Evolutionary conservation across 768 basidiomycete species (phyloP).

Genomic region (Calocybe gangraenosa): DNA sequence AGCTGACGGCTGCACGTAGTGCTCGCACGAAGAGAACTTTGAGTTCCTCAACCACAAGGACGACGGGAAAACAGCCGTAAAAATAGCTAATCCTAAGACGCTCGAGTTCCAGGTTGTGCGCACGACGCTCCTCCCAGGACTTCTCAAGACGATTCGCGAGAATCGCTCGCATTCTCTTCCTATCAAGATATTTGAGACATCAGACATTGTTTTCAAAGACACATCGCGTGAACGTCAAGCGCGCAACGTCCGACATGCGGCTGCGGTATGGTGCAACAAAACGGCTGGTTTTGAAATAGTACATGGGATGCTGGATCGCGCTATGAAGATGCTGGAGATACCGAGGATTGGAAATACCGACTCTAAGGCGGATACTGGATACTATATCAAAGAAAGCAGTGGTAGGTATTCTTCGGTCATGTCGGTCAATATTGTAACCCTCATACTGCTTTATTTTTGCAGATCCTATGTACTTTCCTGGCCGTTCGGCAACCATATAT

Average conservation of each 20-base stretch:
- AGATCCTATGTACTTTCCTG: conserved; percentile 96
- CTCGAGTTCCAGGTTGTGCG: conserved; percentile 98
- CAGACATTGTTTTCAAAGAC: conserved; percentile 93
- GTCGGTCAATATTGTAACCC: neutral
- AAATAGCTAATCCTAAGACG: conserved; percentile 96
- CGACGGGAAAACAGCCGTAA: conserved; percentile 76
- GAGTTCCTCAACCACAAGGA: conserved; percentile 86
- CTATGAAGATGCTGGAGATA: conserved; percentile 95
- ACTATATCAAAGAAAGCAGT: conserved; percentile 84
- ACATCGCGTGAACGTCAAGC: conserved; percentile 70
- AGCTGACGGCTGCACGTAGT: conserved; percentile 42
- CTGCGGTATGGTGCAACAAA: conserved; percentile 94
- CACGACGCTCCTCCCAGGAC: conserved; percentile 91
- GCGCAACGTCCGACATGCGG: conserved; percentile 84
- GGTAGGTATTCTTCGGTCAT: conserved; percentile 47
- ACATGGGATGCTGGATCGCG: conserved; percentile 89
- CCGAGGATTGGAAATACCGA: conserved; percentile 66
- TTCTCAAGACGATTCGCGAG: conserved; percentile 95
- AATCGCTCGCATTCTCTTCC: conserved; percentile 93
- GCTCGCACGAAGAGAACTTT: conserved; percentile 98
- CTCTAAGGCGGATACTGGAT: conserved; percentile 62
- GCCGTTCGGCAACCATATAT: conserved; percentile 88
- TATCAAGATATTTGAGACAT: conserved; percentile 89
- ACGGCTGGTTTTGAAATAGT: conserved; percentile 96
- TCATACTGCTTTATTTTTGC: neutral